Base-by-base conservation (phyloP, 2,329 filamentous ascomycete species). In the Ceratocystis destructans region DNA sequence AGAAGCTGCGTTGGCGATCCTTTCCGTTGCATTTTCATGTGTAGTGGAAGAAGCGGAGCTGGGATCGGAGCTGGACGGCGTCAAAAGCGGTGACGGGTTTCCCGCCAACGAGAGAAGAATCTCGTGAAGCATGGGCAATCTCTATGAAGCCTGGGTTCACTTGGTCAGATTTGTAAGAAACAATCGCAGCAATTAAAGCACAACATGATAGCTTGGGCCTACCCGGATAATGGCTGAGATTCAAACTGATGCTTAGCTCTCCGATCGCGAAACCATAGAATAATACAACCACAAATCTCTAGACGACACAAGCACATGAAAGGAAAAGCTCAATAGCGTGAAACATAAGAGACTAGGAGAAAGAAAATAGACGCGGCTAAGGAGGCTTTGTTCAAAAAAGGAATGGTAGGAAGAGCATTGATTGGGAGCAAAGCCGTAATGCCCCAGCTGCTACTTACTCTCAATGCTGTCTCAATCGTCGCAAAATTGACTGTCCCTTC, bases 91-190 rank as follows among this genome's bases (percentile, higher is more conserved):
- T 70, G 93, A 96, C 70, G 89, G 88, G 77, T 97, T 90, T 71
- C 94, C 93, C 72, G 92, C 95, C 76, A 97, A 86, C 75, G 92
- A 93, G 76, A 99, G 87, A 76, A 97, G 86, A 79, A 99, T 90
- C 81, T 99, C 94, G 83, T 97, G 94, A 76, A 99, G 89, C 94
- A 99, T 99, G 71, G 71, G 61, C 62, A 33, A 25, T n/a, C n/a
- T 8, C 7, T 44, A 50, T 28, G 33, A 55, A 31, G 22, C 5
- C 20, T 25, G 33, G 10, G 37, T 12, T 12, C 10, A 12, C 37
- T 41, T 41, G 7, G 37, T 57, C 45, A 48, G 46, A 22, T 50
- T 33, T 22, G 48, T 65, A 46, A 50, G 57, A 46, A 41, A 50
- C 22, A 50, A 45, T 10, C 33, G 28, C 6, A 28, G 55, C 31